A percentile compares a stretch with the other conserved stretches of the same genome.
Conservation (phyloP, 2,329 filamentous ascomycete species). For the Apiospora rasikravindrae region DNA sequence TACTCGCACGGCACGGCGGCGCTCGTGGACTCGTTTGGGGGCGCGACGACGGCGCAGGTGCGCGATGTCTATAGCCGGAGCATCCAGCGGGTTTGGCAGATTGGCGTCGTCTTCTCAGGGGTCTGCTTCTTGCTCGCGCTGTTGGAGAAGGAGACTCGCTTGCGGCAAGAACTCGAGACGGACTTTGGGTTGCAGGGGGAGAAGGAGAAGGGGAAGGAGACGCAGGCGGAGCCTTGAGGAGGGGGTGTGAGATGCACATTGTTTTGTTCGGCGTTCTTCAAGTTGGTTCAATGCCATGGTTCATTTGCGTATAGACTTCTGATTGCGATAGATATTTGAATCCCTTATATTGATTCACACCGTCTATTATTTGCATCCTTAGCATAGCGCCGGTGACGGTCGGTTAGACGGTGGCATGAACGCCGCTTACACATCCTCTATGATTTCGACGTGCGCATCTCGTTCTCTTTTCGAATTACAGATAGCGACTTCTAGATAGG, state of each 20-base stretch:
- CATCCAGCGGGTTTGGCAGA: slow-evolving; percentile 44
- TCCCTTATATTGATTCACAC: no score
- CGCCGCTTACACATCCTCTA: neutral
- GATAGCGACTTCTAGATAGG: no score
- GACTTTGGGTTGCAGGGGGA: slow-evolving; percentile 44
- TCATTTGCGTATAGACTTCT: no score
- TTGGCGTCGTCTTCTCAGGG: slow-evolving; percentile 39
- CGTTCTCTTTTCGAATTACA: neutral
- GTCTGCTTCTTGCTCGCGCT: slow-evolving; percentile 41
- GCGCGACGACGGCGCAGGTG: slow-evolving; percentile 34
- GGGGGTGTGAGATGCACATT: neutral
- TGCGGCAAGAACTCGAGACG: slow-evolving; percentile 45
- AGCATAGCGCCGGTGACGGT: no score
- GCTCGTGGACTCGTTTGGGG: slow-evolving; percentile 27
- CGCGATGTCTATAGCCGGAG: slow-evolving; percentile 39
- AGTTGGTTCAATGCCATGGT: neutral
- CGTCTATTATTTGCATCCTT: no score
- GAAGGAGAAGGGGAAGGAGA: slow-evolving; percentile 28
- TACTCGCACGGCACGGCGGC: slow-evolving; percentile 29
- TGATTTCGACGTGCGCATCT: neutral
- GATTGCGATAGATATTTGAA: no score
- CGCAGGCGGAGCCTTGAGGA: neutral
- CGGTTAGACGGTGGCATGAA: no score
- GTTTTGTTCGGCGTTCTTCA: neutral
- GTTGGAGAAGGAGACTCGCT: slow-evolving; percentile 41